These are phyloP conservation scores for Nemania serpens DNA, from an alignment of 2,329 filamentous ascomycete species.

Conservation along the genomic window DNA sequence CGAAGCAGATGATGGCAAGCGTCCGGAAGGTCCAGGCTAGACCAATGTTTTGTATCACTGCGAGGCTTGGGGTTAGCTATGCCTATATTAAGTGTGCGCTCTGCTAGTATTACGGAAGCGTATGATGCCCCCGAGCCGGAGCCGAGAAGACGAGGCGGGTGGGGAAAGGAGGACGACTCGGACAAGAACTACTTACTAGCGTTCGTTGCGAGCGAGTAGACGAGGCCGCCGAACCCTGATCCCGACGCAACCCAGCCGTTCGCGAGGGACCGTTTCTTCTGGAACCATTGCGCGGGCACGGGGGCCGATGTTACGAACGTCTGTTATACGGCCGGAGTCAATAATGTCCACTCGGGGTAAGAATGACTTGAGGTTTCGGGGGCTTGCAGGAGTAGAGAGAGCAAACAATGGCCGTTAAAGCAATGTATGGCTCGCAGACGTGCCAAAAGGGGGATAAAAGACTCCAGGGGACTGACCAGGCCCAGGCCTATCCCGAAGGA, in stretches of 20 bases:
- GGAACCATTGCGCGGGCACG: conserved; percentile 77
- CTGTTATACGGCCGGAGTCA: too few relatives aligned
- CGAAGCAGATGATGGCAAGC: conserved; percentile 50
- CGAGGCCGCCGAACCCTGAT: conserved; percentile 73
- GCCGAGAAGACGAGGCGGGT: neutral
- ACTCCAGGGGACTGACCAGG: too few relatives aligned
- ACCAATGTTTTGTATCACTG: conserved; percentile 64
- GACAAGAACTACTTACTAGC: conserved; percentile 47
- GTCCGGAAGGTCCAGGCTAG: conserved; percentile 62
- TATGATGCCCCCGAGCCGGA: neutral
- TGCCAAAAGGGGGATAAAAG: too few relatives aligned
- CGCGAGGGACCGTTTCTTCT: conserved; percentile 67
- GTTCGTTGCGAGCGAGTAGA: conserved; percentile 69
- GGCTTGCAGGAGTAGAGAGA: too few relatives aligned
- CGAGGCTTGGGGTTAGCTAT: neutral
- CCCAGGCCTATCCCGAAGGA: conserved; percentile 81
- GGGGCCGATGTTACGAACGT: conserved; percentile 71
- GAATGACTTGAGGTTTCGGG: too few relatives aligned
- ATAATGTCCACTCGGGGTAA: too few relatives aligned
- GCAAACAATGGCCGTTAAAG: too few relatives aligned
- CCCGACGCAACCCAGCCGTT: conserved; percentile 72
- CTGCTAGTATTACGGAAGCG: neutral
- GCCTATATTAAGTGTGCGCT: neutral
- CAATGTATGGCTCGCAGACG: too few relatives aligned
- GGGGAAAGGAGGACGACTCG: neutral